A percentile compares a stretch with the other conserved stretches of the same genome.
phyloP scores from a whole-genome alignment of 2,329 filamentous ascomycete species.

The Clarireedia paspali region DNA sequence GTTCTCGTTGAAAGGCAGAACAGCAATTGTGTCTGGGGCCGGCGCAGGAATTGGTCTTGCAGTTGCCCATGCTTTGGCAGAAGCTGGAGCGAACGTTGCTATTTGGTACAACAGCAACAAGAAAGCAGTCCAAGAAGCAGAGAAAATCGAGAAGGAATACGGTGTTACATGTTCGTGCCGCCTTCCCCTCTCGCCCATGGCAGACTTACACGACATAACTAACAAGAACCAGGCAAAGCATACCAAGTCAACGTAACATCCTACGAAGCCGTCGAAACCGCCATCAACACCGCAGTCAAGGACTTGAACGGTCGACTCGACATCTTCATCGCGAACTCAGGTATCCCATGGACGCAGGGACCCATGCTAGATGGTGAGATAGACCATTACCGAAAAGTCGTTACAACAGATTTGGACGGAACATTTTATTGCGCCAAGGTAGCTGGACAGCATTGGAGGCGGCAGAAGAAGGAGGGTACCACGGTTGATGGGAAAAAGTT shows the following conservation, averaged over 20 bases:
- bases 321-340: slow-evolving; percentile 72
- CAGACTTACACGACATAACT: background rate
- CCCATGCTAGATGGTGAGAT: slow-evolving; percentile 57
- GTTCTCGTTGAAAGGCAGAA: slow-evolving; percentile 49
- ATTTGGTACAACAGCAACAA: slow-evolving; percentile 57
- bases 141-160: slow-evolving; percentile 56
- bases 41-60: slow-evolving; percentile 39
- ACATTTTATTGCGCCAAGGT: slow-evolving; percentile 71
- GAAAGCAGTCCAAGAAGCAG: slow-evolving; percentile 52
- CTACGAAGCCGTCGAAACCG: slow-evolving; percentile 32
- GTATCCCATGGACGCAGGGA: slow-evolving; percentile 65
- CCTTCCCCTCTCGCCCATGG: background rate
- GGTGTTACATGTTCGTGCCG: slow-evolving; percentile 54
- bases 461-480: slow-evolving; percentile 61
- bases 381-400: slow-evolving; percentile 58
- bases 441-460: slow-evolving; percentile 60
- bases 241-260: slow-evolving; percentile 55
- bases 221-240: slow-evolving; percentile 41
- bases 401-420: slow-evolving; percentile 66
- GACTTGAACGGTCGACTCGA: slow-evolving; percentile 69
- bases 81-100: slow-evolving; percentile 39
- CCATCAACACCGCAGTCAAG: slow-evolving; percentile 43
- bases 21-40: slow-evolving; percentile 43
- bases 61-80: slow-evolving; percentile 36
- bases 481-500: slow-evolving; percentile 54